Percentiles rank a stretch among this genome's conserved stretches.
These are phyloP conservation scores for Candida oleophila DNA, from an alignment of 805 yeast genomes.

Conservation along the genomic window DNA sequence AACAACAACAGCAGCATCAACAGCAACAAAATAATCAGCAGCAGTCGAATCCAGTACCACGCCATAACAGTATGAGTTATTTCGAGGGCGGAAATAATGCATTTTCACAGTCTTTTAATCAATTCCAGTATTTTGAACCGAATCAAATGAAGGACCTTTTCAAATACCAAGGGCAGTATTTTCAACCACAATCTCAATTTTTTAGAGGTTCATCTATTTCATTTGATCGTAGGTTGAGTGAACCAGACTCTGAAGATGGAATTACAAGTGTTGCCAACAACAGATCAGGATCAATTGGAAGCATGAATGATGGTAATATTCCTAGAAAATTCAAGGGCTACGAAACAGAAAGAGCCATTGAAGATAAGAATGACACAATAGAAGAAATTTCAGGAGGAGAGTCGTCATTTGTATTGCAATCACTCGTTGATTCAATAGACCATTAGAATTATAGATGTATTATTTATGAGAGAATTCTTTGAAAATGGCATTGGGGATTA, in stretches of 20 bases:
- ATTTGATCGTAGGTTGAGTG: neutral
- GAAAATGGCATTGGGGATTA: neutral
- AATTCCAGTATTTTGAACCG: neutral
- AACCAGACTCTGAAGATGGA: neutral
- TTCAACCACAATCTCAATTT: neutral
- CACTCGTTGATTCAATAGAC: constrained; percentile 42
- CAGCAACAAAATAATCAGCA: neutral
- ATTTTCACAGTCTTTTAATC: neutral
- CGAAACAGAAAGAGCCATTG: neutral
- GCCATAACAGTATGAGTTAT: neutral
- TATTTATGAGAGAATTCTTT: neutral
- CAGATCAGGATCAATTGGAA: neutral
- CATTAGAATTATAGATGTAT: constrained; percentile 14
- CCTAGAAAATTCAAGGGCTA: constrained; percentile 10
- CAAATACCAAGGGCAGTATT: constrained; percentile 2
- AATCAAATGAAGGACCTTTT: neutral
- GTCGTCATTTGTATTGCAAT: constrained; percentile 34
- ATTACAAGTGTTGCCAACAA: too few relatives aligned
- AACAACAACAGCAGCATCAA: too few relatives aligned
- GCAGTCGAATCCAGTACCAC: neutral
- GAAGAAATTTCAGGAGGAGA: constrained; percentile 1
- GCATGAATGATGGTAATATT: neutral
- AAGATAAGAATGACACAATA: neutral
- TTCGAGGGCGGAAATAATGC: neutral
- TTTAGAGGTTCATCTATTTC: neutral